Evolutionary conservation across 2,329 filamentous ascomycete species (phyloP).

Genomic region (Zymoseptoria crescenta): DNA sequence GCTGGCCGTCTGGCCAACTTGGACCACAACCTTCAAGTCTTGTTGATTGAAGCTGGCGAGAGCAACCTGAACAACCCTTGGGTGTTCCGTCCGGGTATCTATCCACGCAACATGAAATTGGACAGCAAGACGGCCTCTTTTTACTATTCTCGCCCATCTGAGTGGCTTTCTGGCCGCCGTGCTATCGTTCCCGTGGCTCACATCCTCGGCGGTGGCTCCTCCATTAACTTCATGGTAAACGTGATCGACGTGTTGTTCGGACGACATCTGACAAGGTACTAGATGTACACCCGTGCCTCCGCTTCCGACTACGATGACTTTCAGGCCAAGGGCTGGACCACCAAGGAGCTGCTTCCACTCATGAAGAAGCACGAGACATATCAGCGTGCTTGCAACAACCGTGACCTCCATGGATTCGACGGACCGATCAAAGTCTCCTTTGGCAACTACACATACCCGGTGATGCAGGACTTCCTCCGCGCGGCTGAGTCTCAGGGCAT

Average conservation of each 20-base stretch:
- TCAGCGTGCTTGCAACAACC: slow-evolving; percentile 47
- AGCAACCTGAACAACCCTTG: slow-evolving; percentile 70
- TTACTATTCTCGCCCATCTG: slow-evolving; percentile 68
- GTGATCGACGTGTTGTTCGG: neutral
- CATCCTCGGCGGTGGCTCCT: slow-evolving; percentile 55
- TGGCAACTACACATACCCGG: slow-evolving; percentile 65
- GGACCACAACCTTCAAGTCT: slow-evolving; percentile 63
- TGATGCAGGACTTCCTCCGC: slow-evolving; percentile 69
- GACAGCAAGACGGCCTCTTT: slow-evolving; percentile 77
- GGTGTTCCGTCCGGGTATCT: slow-evolving; percentile 69
- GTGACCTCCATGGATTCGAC: slow-evolving; percentile 66
- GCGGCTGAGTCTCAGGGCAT: slow-evolving; percentile 62
- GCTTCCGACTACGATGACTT: slow-evolving; percentile 72
- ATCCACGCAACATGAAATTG: slow-evolving; percentile 68
- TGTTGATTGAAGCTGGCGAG: slow-evolving; percentile 64
- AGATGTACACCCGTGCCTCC: slow-evolving; percentile 67
- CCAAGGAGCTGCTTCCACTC: slow-evolving; percentile 64
- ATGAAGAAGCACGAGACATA: slow-evolving; percentile 80
- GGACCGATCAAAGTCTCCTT: slow-evolving; percentile 79
- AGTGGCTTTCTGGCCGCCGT: slow-evolving; percentile 62
- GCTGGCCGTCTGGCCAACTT: slow-evolving; percentile 60
- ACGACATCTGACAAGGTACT: slow-evolving; percentile 1
- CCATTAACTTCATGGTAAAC: slow-evolving; percentile 67
- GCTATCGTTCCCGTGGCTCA: slow-evolving; percentile 70
- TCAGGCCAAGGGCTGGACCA: slow-evolving; percentile 71